Conservation (phyloP, 2,329 filamentous ascomycete genomes). For the Colletotrichum lindemuthianum region DNA sequence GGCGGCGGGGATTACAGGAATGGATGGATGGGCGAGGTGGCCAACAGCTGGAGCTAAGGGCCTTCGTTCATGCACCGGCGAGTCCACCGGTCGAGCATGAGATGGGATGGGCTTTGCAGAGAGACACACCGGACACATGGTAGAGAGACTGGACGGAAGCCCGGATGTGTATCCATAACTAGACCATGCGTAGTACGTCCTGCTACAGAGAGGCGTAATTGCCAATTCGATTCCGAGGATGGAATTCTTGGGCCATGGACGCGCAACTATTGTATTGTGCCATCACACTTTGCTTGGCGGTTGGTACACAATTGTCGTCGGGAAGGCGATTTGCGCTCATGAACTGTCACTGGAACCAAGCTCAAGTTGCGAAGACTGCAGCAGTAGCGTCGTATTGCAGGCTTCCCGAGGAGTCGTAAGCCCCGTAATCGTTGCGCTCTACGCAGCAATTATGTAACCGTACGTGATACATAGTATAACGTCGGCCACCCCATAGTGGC, state of each 20-base stretch:
- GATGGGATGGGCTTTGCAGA: constrained; percentile 2
- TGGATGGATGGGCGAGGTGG: constrained; percentile 17
- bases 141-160: neutral
- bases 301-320: neutral
- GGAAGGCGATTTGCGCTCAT: neutral
- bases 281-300: too few relatives aligned
- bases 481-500: too few relatives aligned
- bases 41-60: constrained; percentile 29
- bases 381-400: constrained; percentile 26
- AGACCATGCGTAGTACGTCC: neutral
- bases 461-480: too few relatives aligned
- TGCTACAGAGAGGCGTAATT: constrained; percentile 4
- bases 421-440: neutral
- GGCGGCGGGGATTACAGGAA: constrained; percentile 1
- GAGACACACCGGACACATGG: neutral
- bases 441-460: neutral
- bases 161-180: neutral
- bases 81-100: constrained; percentile 20
- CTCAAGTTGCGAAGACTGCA: constrained; percentile 24
- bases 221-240: neutral
- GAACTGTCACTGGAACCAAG: too few relatives aligned
- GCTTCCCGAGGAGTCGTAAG: neutral
- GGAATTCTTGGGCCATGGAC: neutral
- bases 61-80: constrained; percentile 28
- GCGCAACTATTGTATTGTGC: too few relatives aligned